Evolutionary conservation across 768 basidiomycete genomes (phyloP).

Genomic region (Rubroboletus satanas): DNA sequence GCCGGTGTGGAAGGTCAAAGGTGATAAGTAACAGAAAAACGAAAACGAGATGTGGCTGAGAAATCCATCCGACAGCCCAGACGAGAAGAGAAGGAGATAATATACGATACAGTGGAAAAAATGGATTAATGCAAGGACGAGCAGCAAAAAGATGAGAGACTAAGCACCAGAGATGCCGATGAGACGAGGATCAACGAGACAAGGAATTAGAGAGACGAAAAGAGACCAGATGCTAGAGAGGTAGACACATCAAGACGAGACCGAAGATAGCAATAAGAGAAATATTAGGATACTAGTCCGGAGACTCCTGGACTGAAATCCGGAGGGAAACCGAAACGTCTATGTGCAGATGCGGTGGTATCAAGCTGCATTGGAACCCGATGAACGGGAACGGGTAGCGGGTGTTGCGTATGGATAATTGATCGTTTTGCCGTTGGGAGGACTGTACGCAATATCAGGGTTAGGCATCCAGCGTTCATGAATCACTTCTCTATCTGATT

Average conservation of each 20-base stretch:
- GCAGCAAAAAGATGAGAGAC: constrained; percentile 20
- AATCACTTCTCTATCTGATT: constrained; percentile 52
- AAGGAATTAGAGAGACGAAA: constrained; percentile 4
- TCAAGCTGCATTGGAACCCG: constrained; percentile 37
- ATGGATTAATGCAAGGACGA: constrained; percentile 32
- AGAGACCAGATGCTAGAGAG: constrained; percentile 16
- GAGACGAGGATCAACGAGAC: constrained; percentile 13
- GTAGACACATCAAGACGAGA: constrained; percentile 23
- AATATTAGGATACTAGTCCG: constrained; percentile 32
- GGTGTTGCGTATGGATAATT: constrained; percentile 27
- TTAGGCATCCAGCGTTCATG: constrained; percentile 68
- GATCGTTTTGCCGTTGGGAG: constrained; percentile 32
- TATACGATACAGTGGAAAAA: constrained; percentile 30
- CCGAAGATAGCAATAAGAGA: constrained; percentile 34
- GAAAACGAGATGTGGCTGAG: constrained; percentile 22
- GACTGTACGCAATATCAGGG: constrained; percentile 33
- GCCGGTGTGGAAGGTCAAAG: constrained; percentile 35
- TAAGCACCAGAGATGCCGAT: constrained; percentile 3
- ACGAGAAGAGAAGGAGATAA: constrained; percentile 26
- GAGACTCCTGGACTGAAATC: constrained; percentile 26
- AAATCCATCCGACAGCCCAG: constrained; percentile 31
- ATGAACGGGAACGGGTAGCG: constrained; percentile 26
- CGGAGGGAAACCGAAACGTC: constrained; percentile 20
- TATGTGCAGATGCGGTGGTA: constrained; percentile 18
- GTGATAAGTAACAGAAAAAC: constrained; percentile 33